phyloP scores from a whole-genome alignment of 495 filamentous ascomycete species.

The Hypoxylon subgilvum region DNA sequence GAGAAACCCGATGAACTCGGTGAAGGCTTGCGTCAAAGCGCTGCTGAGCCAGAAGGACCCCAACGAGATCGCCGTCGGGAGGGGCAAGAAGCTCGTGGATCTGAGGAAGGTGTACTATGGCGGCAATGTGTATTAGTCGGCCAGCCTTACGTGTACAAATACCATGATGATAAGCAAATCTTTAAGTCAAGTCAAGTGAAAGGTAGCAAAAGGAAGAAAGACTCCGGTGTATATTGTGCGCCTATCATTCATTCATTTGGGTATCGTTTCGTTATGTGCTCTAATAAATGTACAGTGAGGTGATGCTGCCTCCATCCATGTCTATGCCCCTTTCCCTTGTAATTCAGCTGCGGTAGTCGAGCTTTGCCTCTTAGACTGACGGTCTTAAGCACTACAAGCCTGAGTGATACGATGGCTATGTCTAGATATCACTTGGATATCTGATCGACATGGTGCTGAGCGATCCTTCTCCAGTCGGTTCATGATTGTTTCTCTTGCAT shows the following conservation, averaged over 20 bases:
- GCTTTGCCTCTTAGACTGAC: too few species aligned
- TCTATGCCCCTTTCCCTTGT: too few species aligned
- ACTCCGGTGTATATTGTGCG: constrained; percentile 1
- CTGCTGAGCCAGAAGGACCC: constrained; percentile 82
- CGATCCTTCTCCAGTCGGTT: too few species aligned
- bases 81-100: constrained; percentile 94
- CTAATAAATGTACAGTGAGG: too few species aligned
- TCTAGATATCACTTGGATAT: too few species aligned
- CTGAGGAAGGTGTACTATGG: constrained; percentile 97
- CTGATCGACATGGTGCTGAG: too few species aligned
- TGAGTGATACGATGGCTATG: too few species aligned
- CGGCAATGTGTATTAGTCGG: constrained; percentile 63
- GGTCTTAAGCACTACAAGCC: too few species aligned
- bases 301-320: too few species aligned
- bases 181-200: background rate
- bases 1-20: constrained; percentile 93
- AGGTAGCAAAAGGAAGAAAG: background rate
- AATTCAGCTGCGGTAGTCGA: too few species aligned
- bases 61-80: constrained; percentile 81
- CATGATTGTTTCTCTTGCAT: background rate
- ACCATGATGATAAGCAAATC: too few species aligned
- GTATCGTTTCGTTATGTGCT: constrained; percentile 19
- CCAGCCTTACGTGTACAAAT: constrained; percentile 18
- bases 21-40: constrained; percentile 86
- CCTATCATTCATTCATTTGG: constrained; percentile 12